A percentile compares a stretch with the other conserved stretches of the same genome.
Evolutionary conservation across 805 yeast genomes (phyloP).

Genomic region (Starmerella geochares): DNA sequence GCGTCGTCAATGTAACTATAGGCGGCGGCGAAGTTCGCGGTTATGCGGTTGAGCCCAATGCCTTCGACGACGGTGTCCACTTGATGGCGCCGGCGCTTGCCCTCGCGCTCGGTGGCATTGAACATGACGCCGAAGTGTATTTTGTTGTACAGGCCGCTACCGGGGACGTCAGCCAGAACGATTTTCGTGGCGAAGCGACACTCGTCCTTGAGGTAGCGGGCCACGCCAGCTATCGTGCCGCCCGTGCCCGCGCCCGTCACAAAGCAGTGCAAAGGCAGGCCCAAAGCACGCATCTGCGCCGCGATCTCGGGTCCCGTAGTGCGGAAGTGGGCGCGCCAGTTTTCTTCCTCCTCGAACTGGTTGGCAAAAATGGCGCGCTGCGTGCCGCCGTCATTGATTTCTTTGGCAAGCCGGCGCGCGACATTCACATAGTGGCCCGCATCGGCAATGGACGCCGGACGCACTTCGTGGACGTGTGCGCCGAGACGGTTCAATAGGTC

Average conservation of each 20-base stretch:
- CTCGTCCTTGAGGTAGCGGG: conserved; percentile 53
- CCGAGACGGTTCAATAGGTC: conserved; percentile 63
- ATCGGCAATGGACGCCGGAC: conserved; percentile 92
- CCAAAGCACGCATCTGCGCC: conserved; percentile 54
- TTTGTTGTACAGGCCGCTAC: conserved; percentile 80
- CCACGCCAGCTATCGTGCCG: conserved; percentile 91
- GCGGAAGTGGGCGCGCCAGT: conserved; percentile 73
- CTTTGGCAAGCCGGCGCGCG: conserved; percentile 59
- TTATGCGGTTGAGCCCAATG: conserved; percentile 78
- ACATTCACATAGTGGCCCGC: conserved; percentile 85
- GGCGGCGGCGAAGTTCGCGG: conserved; percentile 68
- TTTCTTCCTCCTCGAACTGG: conserved; percentile 87
- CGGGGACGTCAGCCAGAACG: conserved; percentile 89
- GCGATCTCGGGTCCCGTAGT: conserved; percentile 93
- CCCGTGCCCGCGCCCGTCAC: conserved; percentile 94
- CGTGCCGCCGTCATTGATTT: conserved; percentile 34
- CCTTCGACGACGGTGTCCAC: conserved; percentile 94
- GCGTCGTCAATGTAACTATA: conserved; percentile 67
- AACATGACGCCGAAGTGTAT: conserved; percentile 90
- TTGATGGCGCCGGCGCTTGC: conserved; percentile 88
- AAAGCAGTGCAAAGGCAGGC: conserved; percentile 57
- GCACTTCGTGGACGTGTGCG: conserved; percentile 72
- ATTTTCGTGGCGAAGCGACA: conserved; percentile 38
- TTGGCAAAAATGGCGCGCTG: conserved; percentile 74
- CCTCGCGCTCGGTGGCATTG: conserved; percentile 78